Percentiles rank a stretch among this genome's conserved stretches.
phyloP scores from a whole-genome alignment of 1,284 basidiomycete genomes.

The Somion occarium region DNA sequence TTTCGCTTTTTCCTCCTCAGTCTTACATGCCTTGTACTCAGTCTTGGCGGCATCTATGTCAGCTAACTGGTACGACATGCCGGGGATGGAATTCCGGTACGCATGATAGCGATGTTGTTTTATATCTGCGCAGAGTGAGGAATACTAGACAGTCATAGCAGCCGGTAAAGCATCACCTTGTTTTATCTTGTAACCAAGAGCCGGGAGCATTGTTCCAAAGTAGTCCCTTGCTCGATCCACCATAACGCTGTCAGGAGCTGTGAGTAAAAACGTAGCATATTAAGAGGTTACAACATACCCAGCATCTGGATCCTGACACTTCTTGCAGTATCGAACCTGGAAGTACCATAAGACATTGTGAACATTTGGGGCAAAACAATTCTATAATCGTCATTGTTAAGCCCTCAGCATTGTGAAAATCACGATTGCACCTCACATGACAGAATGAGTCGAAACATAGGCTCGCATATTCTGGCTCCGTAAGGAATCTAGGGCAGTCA shows the following conservation, averaged over 20 bases:
- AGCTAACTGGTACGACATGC: neutral
- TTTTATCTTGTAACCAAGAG: neutral
- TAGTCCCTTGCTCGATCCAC: neutral
- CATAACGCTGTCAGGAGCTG: neutral
- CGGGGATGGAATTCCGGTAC: neutral
- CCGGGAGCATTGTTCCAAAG: neutral
- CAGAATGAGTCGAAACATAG: slow-evolving; percentile 13
- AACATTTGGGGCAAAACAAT: neutral
- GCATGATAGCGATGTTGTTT: no score
- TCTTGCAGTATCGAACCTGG: slow-evolving; percentile 2
- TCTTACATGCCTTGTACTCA: neutral
- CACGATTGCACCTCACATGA: slow-evolving; percentile 9
- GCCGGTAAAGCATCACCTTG: neutral
- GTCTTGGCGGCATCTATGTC: neutral
- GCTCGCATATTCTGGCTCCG: slow-evolving; percentile 14
- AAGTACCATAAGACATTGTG: slow-evolving; percentile 1
- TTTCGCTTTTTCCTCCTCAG: neutral
- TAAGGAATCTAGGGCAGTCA: slow-evolving; percentile 15
- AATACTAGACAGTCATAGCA: neutral
- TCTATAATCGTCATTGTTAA: neutral
- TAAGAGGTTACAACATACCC: neutral
- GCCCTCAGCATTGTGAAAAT: neutral
- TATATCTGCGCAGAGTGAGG: neutral
- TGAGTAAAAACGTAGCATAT: no score
- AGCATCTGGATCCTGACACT: neutral